Base-by-base conservation (phyloP, 148 eudicot genomes). In the Euryodendron excelsum region DNA sequence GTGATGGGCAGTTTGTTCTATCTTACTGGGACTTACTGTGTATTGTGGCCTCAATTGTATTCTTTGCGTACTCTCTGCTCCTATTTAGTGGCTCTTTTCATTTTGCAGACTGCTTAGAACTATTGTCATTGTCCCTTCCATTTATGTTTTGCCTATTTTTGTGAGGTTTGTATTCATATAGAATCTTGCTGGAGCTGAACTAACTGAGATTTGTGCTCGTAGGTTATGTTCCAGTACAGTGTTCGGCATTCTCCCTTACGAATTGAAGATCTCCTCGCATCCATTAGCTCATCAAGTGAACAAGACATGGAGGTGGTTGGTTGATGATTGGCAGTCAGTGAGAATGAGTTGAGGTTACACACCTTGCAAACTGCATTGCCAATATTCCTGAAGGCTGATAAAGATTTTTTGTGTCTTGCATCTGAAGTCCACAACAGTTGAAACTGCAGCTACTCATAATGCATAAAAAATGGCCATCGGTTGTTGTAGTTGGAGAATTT, bases 171-270 rank as follows among this genome's bases (percentile, higher is more conserved):
- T 73, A 56, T 21, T 80, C 27, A 5, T 58, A 21, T 15, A 31
- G 41, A 78, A 20, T 28, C 70, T n/a, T 55, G 34, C n/a, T n/a
- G n/a, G n/a, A n/a, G n/a, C n/a, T n/a, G n/a, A n/a, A n/a, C n/a
- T n/a, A n/a, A n/a, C n/a, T n/a, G n/a, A n/a, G n/a, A n/a, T 36
- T 33, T 67, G 10, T 78, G 61, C 37, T 81, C 73, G 74, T 85
- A 94, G 98, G 86, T 95, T 34, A 74, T 95, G 69, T 95, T 95
- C 87, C 98, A 93, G 81, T 87, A 95, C 86, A 86, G 85, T 85
- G 98, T 82, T 75, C 96, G 98, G 8, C 89, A 78, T 91, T 83
- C 93, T 77, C 96, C 97, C 74, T 81, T 95, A 23, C 79, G 78
- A 65, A 86, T 93, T n/a, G 97, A 93, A 53, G 93, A 95, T 84